Conservation (phyloP, 2,329 filamentous ascomycete genomes). For the Ceratocystis harringtonii region DNA sequence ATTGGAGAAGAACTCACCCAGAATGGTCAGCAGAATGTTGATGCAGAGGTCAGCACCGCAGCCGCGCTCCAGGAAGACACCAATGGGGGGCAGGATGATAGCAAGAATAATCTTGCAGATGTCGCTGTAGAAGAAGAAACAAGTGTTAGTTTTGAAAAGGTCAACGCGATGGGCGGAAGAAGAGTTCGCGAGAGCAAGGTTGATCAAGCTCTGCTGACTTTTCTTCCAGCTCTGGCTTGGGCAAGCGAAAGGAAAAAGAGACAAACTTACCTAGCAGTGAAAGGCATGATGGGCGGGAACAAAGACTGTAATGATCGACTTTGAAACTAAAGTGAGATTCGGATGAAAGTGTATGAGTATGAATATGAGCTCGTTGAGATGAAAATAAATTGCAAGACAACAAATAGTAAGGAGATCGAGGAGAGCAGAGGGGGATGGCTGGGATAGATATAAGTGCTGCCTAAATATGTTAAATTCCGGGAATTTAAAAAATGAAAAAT, state of each 20-base stretch:
- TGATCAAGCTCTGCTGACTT: no score
- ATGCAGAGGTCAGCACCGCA: constrained; percentile 78
- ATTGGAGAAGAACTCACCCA: constrained; percentile 31
- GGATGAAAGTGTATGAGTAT: neutral
- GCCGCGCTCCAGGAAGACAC: constrained; percentile 88
- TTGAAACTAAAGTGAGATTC: neutral
- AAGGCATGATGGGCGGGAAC: constrained; percentile 34
- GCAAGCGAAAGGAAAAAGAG: neutral
- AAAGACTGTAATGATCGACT: neutral
- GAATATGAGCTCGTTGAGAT: neutral
- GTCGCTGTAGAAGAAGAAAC: constrained; percentile 27
- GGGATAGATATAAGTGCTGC: neutral
- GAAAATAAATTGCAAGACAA: neutral
- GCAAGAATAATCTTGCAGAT: constrained; percentile 65
- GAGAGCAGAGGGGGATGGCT: neutral
- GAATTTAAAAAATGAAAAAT: neutral
- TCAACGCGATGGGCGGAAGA: neutral
- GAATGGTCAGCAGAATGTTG: constrained; percentile 77
- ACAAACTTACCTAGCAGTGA: constrained; percentile 40
- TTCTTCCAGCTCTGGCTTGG: neutral
- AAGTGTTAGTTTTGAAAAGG: constrained; percentile 3
- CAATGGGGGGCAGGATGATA: constrained; percentile 75
- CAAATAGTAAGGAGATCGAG: neutral
- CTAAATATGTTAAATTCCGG: neutral
- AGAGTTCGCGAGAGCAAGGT: neutral